These are phyloP conservation scores for Nevesoporus exiguus DNA, from an alignment of 768 basidiomycete genomes.

Conservation along the genomic window DNA sequence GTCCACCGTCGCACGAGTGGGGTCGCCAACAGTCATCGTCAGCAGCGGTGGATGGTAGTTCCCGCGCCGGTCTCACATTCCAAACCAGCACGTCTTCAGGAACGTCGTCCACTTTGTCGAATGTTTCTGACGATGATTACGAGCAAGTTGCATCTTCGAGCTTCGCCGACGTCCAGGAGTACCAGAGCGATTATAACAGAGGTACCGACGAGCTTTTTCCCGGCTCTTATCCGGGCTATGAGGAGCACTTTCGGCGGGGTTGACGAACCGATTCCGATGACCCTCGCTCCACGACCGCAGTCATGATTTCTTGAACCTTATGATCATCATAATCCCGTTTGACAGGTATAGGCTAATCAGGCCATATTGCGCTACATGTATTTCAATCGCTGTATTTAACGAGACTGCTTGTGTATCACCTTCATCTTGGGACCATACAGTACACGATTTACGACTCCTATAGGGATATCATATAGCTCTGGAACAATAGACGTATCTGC, in stretches of 20 bases:
- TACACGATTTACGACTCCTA: slow-evolving; percentile 75
- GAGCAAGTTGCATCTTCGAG: slow-evolving; percentile 36
- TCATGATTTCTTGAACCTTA: slow-evolving; percentile 15
- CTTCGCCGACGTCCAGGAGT: slow-evolving; percentile 27
- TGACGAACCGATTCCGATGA: background rate
- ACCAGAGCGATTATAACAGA: slow-evolving; percentile 26
- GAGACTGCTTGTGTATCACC: slow-evolving; percentile 10
- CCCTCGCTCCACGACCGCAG: background rate
- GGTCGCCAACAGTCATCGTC: slow-evolving; percentile 14
- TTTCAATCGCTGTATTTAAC: slow-evolving; percentile 19
- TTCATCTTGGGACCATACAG: slow-evolving; percentile 43
- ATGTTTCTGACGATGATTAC: slow-evolving; percentile 29
- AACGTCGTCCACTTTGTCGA: slow-evolving; percentile 34
- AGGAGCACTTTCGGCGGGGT: background rate
- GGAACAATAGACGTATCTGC: slow-evolving; percentile 49
- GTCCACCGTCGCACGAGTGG: slow-evolving; percentile 32
- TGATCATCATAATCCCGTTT: slow-evolving; percentile 12
- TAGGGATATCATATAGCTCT: slow-evolving; percentile 78
- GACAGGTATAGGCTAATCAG: background rate
- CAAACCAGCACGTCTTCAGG: slow-evolving; percentile 37
- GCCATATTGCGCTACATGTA: slow-evolving; percentile 8
- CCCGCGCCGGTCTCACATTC: slow-evolving; percentile 32
- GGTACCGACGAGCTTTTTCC: slow-evolving; percentile 10
- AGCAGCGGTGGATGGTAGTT: slow-evolving; percentile 11
- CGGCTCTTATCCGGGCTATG: slow-evolving; percentile 14